Conservation (phyloP, 2,329 filamentous ascomycete genomes). For the Scedosporium dehoogii region DNA sequence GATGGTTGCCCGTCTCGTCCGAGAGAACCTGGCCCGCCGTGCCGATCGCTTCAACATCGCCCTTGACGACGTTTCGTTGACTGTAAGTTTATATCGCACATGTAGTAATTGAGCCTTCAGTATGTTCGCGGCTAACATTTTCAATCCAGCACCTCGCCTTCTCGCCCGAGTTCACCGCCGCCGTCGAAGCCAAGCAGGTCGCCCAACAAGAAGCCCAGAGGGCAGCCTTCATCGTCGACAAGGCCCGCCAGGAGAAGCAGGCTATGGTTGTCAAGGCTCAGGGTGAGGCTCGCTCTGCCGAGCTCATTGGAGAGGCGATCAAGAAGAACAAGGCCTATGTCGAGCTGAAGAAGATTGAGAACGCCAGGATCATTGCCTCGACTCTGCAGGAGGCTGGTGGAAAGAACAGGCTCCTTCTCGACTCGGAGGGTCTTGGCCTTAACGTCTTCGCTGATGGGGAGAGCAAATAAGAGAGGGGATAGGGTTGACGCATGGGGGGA, state of each 20-base stretch:
- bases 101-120: neutral
- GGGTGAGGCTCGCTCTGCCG: slow-evolving; percentile 95
- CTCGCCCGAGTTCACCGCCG: slow-evolving; percentile 64
- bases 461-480: slow-evolving; percentile 31
- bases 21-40: slow-evolving; percentile 84
- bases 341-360: slow-evolving; percentile 96
- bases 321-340: slow-evolving; percentile 98
- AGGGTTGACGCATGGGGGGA: neutral
- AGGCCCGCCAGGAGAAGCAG: slow-evolving; percentile 98
- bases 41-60: slow-evolving; percentile 96
- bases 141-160: slow-evolving; percentile 54
- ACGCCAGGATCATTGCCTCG: slow-evolving; percentile 78
- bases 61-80: slow-evolving; percentile 93
- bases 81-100: slow-evolving; percentile 45
- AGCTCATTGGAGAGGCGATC: slow-evolving; percentile 97
- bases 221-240: slow-evolving; percentile 96
- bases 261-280: slow-evolving; percentile 96
- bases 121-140: neutral
- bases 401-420: slow-evolving; percentile 89
- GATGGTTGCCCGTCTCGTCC: slow-evolving; percentile 82
- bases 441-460: slow-evolving; percentile 60
- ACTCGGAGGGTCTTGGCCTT: slow-evolving; percentile 80
- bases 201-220: slow-evolving; percentile 90
- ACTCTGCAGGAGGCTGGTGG: slow-evolving; percentile 78
- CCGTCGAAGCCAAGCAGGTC: slow-evolving; percentile 65